Base-by-base conservation (phyloP, 106 monocot species). In the Dioscorea dumetorum region DNA sequence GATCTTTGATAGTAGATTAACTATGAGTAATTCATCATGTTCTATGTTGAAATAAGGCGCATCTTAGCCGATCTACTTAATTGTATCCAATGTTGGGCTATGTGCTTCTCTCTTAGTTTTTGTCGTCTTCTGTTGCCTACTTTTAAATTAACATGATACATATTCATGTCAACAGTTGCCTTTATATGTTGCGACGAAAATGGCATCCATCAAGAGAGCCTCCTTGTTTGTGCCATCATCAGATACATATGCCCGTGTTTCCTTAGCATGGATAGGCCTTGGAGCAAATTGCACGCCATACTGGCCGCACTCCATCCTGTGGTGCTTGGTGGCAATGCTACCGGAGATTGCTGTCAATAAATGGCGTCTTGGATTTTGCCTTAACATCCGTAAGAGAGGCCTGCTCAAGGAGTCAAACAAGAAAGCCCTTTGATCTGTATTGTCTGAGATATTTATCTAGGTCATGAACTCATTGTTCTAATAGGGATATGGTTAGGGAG, bases 131-230 rank as follows among this genome's bases (percentile, higher is more conserved):
- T 56, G 19, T 19, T 56, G 54, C 16, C 12, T n/a, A n/a, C n/a
- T 16, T 56, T 5, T 56, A 10, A 10, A 41, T 41, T 41, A 41
- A 41, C 41, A 3, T 41, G 41, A 41, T 41, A 41, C 10, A 3
- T 59, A 15, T 48, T 73, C 41, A 48, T 76, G 33, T 33, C 41
- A 33, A 49, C 67, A 95, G 95, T 88, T 91, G 2, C 95, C 95
- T 1, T 24, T 95, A 61, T 95, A 95, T 31, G 95, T 95, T 58
- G 95, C 95, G 31, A 95, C 95, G 20, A 95, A 82, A 79, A 91
- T 95, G 95, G 83, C 95, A 56, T 95, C 95, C 0, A 91, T 95
- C 41, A 73, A 69, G 73, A 88, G 58, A 67, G 83, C 95, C 33
- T 88, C 91, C 19, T 85, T 95, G 75, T 77, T 85, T 8, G 86